These are phyloP conservation scores for Croton setiger DNA, from an alignment of 441 rosid genomes.

Conservation along the genomic window DNA sequence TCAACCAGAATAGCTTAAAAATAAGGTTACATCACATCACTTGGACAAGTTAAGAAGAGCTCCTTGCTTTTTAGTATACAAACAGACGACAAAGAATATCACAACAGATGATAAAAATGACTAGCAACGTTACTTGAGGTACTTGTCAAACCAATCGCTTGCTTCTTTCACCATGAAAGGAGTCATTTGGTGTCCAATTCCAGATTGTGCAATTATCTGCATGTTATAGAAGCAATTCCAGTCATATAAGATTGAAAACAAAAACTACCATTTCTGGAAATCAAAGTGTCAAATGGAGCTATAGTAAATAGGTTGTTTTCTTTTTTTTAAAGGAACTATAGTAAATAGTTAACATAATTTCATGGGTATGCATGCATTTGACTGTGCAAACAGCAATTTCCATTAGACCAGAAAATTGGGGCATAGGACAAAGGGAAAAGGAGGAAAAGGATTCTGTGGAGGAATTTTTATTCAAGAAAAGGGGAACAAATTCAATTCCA, in stretches of 20 bases:
- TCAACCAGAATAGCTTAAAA: background rate
- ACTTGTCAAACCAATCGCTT: slow-evolving; percentile 78
- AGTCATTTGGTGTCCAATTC: slow-evolving; percentile 70
- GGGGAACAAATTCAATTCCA: background rate
- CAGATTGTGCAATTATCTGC: slow-evolving; percentile 74
- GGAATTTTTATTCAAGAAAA: no score
- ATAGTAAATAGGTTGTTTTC: background rate
- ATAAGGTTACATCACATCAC: background rate
- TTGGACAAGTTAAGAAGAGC: slow-evolving; percentile 3
- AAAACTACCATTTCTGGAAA: background rate
- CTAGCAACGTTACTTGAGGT: slow-evolving; percentile 39
- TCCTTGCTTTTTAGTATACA: background rate
- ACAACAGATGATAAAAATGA: background rate
- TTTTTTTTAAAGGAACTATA: background rate
- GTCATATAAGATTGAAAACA: background rate
- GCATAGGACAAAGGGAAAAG: background rate
- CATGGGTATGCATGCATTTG: background rate
- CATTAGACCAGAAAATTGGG: background rate
- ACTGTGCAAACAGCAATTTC: background rate
- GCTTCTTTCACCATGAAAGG: slow-evolving; percentile 75
- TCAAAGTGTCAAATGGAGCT: background rate
- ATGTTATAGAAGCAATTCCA: slow-evolving; percentile 2
- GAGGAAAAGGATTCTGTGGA: background rate
- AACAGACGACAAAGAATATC: background rate
- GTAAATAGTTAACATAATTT: background rate